Evolutionary conservation across 2,329 filamentous ascomycete species (phyloP).

Genomic region (Trichoderma semiorbis): DNA sequence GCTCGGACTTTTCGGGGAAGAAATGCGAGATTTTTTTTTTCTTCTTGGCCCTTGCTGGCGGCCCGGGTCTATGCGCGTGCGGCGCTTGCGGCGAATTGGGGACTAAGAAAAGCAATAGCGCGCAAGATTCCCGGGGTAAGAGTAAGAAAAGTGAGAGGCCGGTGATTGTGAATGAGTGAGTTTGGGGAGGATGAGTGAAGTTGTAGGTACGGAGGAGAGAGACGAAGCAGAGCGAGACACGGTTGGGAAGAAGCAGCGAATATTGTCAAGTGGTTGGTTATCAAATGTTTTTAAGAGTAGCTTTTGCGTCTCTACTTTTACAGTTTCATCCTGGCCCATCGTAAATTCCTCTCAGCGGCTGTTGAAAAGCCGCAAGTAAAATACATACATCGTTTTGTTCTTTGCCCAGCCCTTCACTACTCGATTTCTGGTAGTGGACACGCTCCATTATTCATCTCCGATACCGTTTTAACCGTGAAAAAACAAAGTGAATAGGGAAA

Average conservation of each 20-base stretch:
- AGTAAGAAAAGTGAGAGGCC: not conserved
- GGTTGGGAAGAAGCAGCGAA: not conserved
- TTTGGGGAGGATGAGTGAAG: not conserved
- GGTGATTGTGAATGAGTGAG: not conserved
- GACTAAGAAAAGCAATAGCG: not conserved
- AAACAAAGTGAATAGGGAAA: not conserved
- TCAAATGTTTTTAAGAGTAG: constrained; percentile 2
- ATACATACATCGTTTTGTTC: not conserved
- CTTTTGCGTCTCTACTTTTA: not conserved
- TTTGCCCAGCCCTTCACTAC: not conserved
- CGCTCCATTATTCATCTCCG: constrained; percentile 2
- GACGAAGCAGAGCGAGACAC: not conserved
- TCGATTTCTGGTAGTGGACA: not conserved
- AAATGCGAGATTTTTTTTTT: not conserved
- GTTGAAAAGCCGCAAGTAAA: not conserved
- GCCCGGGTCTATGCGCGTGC: not conserved
- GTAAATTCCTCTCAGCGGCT: not conserved
- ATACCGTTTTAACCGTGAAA: not conserved
- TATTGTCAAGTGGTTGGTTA: not conserved
- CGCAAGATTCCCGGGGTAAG: not conserved
- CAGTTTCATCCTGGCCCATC: not conserved
- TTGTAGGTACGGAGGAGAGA: not conserved
- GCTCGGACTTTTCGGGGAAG: constrained; percentile 7
- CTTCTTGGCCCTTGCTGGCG: not conserved
- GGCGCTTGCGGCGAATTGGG: not conserved